These are phyloP conservation scores for Hysterium pulicare DNA, from an alignment of 2,329 filamentous ascomycete genomes.

Conservation along the genomic window DNA sequence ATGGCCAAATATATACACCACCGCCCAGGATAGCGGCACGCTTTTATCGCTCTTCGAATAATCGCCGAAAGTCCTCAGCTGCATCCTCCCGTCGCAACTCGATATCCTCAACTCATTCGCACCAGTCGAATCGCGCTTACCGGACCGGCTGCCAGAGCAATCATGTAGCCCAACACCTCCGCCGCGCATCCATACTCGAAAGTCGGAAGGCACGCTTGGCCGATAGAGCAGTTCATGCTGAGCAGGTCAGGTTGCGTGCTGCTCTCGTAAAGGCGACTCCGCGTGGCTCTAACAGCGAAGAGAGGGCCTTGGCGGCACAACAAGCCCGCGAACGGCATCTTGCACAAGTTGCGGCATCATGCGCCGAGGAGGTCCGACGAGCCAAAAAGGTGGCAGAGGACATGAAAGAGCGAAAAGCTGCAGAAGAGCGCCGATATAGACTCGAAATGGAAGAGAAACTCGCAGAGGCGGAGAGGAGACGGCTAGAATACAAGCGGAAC, in stretches of 20 bases:
- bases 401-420: conserved; percentile 76
- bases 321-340: conserved; percentile 76
- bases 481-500: conserved; percentile 53
- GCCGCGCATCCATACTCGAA: conserved; percentile 76
- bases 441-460: conserved; percentile 76
- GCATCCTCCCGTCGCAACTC: conserved; percentile 78
- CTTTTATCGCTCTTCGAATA: conserved; percentile 65
- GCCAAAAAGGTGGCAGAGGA: conserved; percentile 80
- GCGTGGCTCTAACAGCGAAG: conserved; percentile 66
- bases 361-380: conserved; percentile 77
- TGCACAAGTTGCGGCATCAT: conserved; percentile 75
- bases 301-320: conserved; percentile 72
- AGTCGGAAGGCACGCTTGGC: conserved; percentile 75
- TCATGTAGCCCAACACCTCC: conserved; percentile 73
- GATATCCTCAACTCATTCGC: conserved; percentile 71
- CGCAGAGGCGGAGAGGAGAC: conserved; percentile 70
- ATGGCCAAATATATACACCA: conserved; percentile 54
- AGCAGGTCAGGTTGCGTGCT: conserved; percentile 75
- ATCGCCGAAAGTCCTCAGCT: conserved; percentile 70
- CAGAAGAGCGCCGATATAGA: conserved; percentile 66
- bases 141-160: conserved; percentile 63
- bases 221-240: conserved; percentile 75
- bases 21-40: conserved; percentile 75
- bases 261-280: conserved; percentile 69
- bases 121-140: conserved; percentile 60